Evolutionary conservation across 352 stramenopile species (phyloP), one percentile per base, ranked within the genome.

Genomic region (Globisporangium cylindrosporum): DNA sequence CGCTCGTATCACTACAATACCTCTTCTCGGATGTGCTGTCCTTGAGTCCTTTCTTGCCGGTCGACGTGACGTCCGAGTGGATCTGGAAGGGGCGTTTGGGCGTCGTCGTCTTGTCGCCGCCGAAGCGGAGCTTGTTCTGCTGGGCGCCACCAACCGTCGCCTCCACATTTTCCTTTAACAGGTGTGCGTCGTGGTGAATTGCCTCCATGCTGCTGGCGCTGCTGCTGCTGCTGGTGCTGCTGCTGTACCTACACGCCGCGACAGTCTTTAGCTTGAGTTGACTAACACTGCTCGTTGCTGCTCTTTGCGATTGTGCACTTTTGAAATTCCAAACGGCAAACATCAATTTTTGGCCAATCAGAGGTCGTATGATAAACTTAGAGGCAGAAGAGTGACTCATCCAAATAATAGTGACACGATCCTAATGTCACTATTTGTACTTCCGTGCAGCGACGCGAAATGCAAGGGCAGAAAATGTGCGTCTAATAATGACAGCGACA

Each of bases 141-240:
- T 62, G 66, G 0, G n/a, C 58, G 36, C 43, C 38, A 5, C 57
- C 58, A 60, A 73, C 62, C 24, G 63, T 72, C 18, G 61, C 68
- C 58, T 90, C 77, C 65, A 90, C 73, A 69, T 93, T 93, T 75
- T 93, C 85, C 67, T 93, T 93, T 62, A 91, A 82, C 49, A 82
- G 73, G 34, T 85, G 63, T 14, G 76, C 70, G 10, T 60, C 68
- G 18, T 66, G 59, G 12, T 41, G 59, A 25, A 89, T 61, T 56
- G 80, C 74, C 62, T 90, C 81, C 82, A 92, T 93, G 54, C 36
- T 67, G 49, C 18, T 66, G 38, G 15, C 27, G 3, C 27, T 32
- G 27, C 27, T 54, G 32, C 27, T 15, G 29, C 34, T 67, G 49
- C 49, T 62, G n/a, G n/a, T n/a, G 34, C 24, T 59, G 8, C 22